These are phyloP conservation scores for Microbotryum violaceum DNA, from an alignment of 1,284 basidiomycete species.

Conservation along the genomic window DNA sequence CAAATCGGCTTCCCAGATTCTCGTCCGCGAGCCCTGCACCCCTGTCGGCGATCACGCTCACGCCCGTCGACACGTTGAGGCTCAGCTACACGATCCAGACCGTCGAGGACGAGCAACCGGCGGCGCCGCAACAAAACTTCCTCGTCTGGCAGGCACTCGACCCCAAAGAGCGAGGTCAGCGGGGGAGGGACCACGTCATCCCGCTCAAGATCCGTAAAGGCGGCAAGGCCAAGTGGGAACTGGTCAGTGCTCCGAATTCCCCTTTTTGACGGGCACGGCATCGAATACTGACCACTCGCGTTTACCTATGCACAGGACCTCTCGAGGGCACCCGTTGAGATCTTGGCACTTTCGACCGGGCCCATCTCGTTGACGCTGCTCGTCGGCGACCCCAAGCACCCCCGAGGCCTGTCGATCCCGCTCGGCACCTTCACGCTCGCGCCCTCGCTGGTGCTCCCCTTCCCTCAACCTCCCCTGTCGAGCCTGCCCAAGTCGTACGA, in stretches of 20 bases:
- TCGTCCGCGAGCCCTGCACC: constrained; percentile 5
- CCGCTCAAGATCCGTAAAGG: constrained; percentile 17
- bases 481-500: constrained; percentile 22
- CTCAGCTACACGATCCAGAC: constrained; percentile 18
- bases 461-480: constrained; percentile 14
- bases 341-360: constrained; percentile 18
- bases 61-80: constrained; percentile 18
- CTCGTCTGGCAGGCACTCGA: constrained; percentile 8
- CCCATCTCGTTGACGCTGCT: constrained; percentile 20
- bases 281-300: background rate
- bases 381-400: constrained; percentile 11
- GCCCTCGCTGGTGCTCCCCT: constrained; percentile 10
- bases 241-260: constrained; percentile 5
- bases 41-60: background rate
- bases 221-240: constrained; percentile 24
- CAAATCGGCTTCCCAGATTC: constrained; percentile 6
- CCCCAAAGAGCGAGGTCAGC: background rate
- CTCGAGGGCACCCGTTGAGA: constrained; percentile 8
- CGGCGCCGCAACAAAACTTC: constrained; percentile 22
- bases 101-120: background rate
- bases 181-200: background rate
- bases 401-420: constrained; percentile 8
- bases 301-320: constrained; percentile 12
- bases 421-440: constrained; percentile 22
- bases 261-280: background rate